phyloP scores from a whole-genome alignment of 2,329 filamentous ascomycete genomes.

The Arthroderma sp. region DNA sequence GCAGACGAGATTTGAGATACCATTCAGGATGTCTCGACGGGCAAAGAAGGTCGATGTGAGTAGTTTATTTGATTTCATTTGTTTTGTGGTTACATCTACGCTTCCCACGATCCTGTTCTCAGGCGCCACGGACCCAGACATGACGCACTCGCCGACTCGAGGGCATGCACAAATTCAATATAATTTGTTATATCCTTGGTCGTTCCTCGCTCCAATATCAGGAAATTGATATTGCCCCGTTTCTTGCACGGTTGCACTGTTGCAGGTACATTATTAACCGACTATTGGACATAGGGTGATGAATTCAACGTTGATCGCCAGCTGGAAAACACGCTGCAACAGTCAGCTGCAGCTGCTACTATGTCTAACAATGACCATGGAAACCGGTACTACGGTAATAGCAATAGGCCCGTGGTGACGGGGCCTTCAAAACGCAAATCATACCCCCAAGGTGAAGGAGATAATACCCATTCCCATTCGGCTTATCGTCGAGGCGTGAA shows the following conservation, averaged over 20 bases:
- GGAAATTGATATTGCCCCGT: not conserved
- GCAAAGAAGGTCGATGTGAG: not conserved
- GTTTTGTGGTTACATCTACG: not conserved
- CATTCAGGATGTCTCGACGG: not conserved
- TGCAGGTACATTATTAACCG: not conserved
- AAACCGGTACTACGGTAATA: not conserved
- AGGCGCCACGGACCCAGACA: not conserved
- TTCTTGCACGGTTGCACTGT: not conserved
- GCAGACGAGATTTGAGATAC: not conserved
- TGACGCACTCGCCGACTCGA: not conserved
- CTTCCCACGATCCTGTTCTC: not conserved
- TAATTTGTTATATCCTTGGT: not conserved
- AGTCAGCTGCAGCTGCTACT: not conserved
- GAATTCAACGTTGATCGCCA: not conserved
- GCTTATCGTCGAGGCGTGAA: not conserved
- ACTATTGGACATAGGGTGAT: not conserved
- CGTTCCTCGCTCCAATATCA: not conserved
- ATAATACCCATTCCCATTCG: not conserved
- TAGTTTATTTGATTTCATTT: not conserved
- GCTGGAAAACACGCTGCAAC: not conserved
- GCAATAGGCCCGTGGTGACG: not conserved
- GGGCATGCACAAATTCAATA: not conserved
- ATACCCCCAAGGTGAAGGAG: not conserved
- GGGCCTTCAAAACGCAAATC: conserved; percentile 2
- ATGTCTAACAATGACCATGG: not conserved